These are phyloP conservation scores for Suillus weaverae DNA, from an alignment of 768 basidiomycete species.

Conservation along the genomic window DNA sequence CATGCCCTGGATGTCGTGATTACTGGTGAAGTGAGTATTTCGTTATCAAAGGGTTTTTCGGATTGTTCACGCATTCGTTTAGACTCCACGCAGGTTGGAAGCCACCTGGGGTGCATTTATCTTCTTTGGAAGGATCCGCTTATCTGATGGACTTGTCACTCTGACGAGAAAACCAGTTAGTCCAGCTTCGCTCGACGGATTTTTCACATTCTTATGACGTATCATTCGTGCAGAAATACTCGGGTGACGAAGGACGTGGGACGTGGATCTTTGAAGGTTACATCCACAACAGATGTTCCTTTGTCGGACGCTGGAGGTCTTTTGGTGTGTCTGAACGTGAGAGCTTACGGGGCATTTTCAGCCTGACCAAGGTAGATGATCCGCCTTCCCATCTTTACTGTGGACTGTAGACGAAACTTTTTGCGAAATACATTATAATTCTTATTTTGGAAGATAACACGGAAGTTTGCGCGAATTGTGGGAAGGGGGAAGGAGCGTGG, in stretches of 20 bases:
- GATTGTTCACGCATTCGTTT: constrained; percentile 23
- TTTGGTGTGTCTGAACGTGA: constrained; percentile 32
- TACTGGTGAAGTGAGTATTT: constrained; percentile 32
- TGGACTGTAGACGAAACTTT: not conserved
- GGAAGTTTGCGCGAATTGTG: not conserved
- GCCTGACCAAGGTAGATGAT: constrained; percentile 45
- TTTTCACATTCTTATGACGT: constrained; percentile 8
- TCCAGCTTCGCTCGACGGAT: constrained; percentile 12
- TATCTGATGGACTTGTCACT: constrained; percentile 56
- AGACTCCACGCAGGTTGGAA: constrained; percentile 58
- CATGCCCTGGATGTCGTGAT: constrained; percentile 38
- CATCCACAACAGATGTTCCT: constrained; percentile 44
- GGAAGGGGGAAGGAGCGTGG: constrained; percentile 4
- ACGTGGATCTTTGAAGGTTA: constrained; percentile 61
- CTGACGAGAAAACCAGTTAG: constrained; percentile 64
- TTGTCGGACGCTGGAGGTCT: constrained; percentile 57
- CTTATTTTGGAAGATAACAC: constrained; percentile 7
- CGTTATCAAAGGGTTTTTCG: constrained; percentile 18
- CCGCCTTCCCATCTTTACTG: constrained; percentile 13
- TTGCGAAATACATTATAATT: not conserved
- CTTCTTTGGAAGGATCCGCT: constrained; percentile 56
- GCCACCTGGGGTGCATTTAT: constrained; percentile 67
- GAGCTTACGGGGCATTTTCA: constrained; percentile 55
- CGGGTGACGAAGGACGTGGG: constrained; percentile 40
- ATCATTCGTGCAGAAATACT: constrained; percentile 38